These are phyloP conservation scores for Tolypocladium pustulatum DNA, from an alignment of 2,329 filamentous ascomycete species.

Conservation along the genomic window DNA sequence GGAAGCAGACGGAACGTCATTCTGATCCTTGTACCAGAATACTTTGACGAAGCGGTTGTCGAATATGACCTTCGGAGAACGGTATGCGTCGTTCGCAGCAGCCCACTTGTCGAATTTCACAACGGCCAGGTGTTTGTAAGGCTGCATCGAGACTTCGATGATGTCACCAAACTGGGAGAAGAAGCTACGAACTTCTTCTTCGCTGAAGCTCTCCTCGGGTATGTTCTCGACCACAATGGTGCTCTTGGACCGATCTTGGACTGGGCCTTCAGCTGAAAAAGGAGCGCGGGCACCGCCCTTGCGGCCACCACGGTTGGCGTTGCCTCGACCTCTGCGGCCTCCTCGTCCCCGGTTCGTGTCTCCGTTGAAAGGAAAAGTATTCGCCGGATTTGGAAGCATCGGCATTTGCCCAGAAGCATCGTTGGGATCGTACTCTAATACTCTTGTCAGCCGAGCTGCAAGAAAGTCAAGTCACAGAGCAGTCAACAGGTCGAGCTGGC, in stretches of 20 bases:
- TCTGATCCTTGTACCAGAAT: conserved; percentile 59
- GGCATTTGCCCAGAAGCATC: conserved; percentile 15
- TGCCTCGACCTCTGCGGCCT: conserved; percentile 20
- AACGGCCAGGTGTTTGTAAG: conserved; percentile 55
- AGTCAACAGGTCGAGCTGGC: background rate
- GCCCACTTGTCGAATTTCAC: conserved; percentile 59
- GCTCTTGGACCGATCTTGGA: conserved; percentile 51
- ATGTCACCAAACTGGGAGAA: conserved; percentile 65
- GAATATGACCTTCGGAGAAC: conserved; percentile 70
- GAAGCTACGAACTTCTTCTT: conserved; percentile 55
- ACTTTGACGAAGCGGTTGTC: conserved; percentile 81
- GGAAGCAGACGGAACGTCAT: conserved; percentile 19
- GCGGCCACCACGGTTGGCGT: conserved; percentile 21
- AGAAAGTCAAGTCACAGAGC: background rate
- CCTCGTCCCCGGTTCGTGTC: conserved; percentile 21
- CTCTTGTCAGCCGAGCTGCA: conserved; percentile 5
- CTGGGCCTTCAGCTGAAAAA: conserved; percentile 55
- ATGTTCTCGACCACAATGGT: conserved; percentile 71
- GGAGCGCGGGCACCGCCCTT: conserved; percentile 35
- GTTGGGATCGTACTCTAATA: conserved; percentile 21
- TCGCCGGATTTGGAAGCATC: conserved; percentile 7
- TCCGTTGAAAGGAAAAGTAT: conserved; percentile 10
- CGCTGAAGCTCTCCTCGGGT: conserved; percentile 57
- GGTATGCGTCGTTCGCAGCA: conserved; percentile 59
- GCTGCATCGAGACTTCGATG: conserved; percentile 51